phyloP scores from a whole-genome alignment of 805 yeast genomes.

The Metschnikowia amazonensis region DNA sequence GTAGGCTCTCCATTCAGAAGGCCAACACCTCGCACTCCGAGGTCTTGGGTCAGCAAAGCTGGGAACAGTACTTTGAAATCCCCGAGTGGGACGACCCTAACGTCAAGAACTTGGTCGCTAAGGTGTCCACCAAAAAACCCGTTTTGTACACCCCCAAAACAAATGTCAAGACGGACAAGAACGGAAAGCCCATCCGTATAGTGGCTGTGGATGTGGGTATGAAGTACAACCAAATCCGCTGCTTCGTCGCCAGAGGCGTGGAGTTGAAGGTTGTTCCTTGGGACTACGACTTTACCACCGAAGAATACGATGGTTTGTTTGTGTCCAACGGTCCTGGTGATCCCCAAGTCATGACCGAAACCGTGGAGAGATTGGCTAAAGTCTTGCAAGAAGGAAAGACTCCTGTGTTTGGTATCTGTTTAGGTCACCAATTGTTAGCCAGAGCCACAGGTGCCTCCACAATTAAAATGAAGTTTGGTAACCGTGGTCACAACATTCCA shows the following conservation, averaged over 20 bases:
- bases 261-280: constrained; percentile 94
- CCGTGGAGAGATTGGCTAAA: constrained; percentile 56
- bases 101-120: constrained; percentile 83
- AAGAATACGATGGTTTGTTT: constrained; percentile 91
- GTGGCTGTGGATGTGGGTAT: constrained; percentile 96
- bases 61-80: constrained; percentile 62
- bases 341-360: constrained; percentile 76
- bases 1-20: constrained; percentile 72
- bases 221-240: constrained; percentile 96
- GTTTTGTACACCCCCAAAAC: constrained; percentile 69
- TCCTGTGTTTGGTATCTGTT: constrained; percentile 96
- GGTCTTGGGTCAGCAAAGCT: constrained; percentile 36
- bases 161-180: constrained; percentile 49
- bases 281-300: constrained; percentile 79
- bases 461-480: constrained; percentile 90
- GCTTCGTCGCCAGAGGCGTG: constrained; percentile 94
- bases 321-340: constrained; percentile 99
- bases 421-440: constrained; percentile 96
- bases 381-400: constrained; percentile 65
- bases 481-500: constrained; percentile 98
- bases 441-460: constrained; percentile 95
- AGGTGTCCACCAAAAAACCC: constrained; percentile 78
- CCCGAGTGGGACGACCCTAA: constrained; percentile 96
- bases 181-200: constrained; percentile 78
- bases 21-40: constrained; percentile 27